These are phyloP conservation scores for Pseudogymnoascus destructans DNA, from an alignment of 2,329 filamentous ascomycete species.

Conservation along the genomic window DNA sequence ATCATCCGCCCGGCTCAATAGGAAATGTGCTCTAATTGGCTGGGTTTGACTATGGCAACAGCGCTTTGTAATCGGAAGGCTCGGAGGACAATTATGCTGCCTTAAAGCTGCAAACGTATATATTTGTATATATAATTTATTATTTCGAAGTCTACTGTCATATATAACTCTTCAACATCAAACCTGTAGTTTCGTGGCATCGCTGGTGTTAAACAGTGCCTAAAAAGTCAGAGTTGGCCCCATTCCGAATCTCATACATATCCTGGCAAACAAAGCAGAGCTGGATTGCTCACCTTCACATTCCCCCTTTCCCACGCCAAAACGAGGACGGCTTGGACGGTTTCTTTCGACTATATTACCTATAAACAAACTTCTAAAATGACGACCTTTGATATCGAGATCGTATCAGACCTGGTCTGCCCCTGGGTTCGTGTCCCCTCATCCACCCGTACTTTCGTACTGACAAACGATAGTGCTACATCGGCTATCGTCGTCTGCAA, in stretches of 20 bases:
- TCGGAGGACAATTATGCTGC: not conserved
- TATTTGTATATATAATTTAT: not conserved
- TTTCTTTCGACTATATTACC: not conserved
- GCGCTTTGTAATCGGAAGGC: constrained; percentile 3
- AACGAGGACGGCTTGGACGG: not conserved
- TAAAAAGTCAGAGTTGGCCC: not conserved
- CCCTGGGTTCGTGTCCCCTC: constrained; percentile 33
- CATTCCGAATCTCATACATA: not conserved
- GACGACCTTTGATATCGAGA: constrained; percentile 63
- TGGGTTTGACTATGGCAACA: not conserved
- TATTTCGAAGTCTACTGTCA: not conserved
- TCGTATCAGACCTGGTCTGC: constrained; percentile 73
- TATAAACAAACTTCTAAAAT: constrained; percentile 32
- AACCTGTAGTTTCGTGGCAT: not conserved
- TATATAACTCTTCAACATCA: not conserved
- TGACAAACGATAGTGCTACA: constrained; percentile 41
- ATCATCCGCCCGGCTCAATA: not conserved
- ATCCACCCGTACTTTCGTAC: not conserved
- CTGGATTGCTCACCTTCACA: not conserved
- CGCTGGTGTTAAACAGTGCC: not conserved
- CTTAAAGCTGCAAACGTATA: not conserved
- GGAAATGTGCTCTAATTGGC: not conserved
- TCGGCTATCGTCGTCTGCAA: constrained; percentile 64
- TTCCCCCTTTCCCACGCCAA: not conserved
- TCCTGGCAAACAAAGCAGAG: not conserved